Evolutionary conservation across 768 basidiomycete species (phyloP), one percentile per base, ranked within the genome.

Genomic region (Lactarius vividus): DNA sequence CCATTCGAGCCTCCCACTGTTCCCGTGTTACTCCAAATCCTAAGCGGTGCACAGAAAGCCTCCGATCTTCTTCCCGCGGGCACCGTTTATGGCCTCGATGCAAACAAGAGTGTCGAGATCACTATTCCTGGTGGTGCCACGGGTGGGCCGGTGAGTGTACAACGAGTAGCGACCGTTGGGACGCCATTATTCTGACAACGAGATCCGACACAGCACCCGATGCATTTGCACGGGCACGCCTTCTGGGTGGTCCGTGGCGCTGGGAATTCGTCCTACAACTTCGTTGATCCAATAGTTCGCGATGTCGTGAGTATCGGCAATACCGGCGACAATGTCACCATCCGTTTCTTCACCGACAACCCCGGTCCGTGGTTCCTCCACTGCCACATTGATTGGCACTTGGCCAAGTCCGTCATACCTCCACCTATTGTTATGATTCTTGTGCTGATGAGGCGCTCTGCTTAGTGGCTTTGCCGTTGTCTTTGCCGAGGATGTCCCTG

Each of bases 21-120:
- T 0, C 85, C 86, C 0, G 80, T 85, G 15, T 78, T 88, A 13
- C 79, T 86, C 18, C 86, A 88, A 68, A 83, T 87, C 44, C 71
- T 88, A 40, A 85, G 82, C 58, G 86, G 86, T 0, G 81, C 81
- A 6, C 74, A 74, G 39, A 75, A 77, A 20, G 79, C 85, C 0
- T 71, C 77, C 23, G 77, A 83, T 1, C 75, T 88, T 20, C 74
- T 87, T 33, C 87, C 85, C 0, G 23, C 62, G 0, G 85, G 83
- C 3, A 77, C 77, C 16, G 75, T 87, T 8, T 83, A 82, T 68
- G 68, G 75, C 9, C 74, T 88, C 20, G 81, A 82, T 0, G 74
- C 73, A 9, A 81, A 84, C 68, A 79, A 69, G 68, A 80, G 72
- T 60, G 80, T 84, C 26, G 83, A 84, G 67, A 71, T 84, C 15